Base-by-base conservation (phyloP, 2,329 filamentous ascomycete genomes). In the Stagonosporopsis tanaceti region DNA sequence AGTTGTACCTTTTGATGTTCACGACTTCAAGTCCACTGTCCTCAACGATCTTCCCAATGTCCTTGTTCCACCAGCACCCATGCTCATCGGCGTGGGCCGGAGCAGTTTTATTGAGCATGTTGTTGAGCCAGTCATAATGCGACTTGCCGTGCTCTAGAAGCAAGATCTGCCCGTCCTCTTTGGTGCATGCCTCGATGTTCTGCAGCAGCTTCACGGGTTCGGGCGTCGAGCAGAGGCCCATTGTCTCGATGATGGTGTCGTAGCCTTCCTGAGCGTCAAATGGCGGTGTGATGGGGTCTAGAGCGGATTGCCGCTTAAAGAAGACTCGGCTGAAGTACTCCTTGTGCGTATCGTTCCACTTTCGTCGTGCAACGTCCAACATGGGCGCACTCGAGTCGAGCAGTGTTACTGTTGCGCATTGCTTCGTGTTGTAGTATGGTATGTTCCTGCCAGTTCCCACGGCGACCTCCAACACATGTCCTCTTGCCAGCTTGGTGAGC, bases 31-130 rank as follows among this genome's bases (percentile, higher is more conserved):
- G 64, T 15, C 80, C 80, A 51, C 76, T 80, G n/a, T 79, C 74
- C 46, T 78, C 70, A 9, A 82, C 79, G 52, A 83, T 78, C 53
- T 71, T 74, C 7, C 77, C 80, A 61, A 83, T 81, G 51, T 83
- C 81, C 60, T 80, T 80, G 62, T 83, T 83, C 77, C 78, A 83
- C 80, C 81, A 83, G 63, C 81, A 83, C 17, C 81, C 81, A 59
- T 82, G 79, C 42, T 77, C 73, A 47, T 81, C 77, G 1, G 81
- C 81, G 62, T 83, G 81, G 56, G 75, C 76, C 37, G 78, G 71
- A 17, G 81, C 81, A 9, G 77, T 70, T 50, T 75, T 76, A 62
- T 83, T 80, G 48, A 83, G 67, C 34, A 81, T 64, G 11, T 65
- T 68, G 68, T 83, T 82, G 60, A 83, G 62, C 81, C 81, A 83